Conservation (phyloP, 2,329 filamentous ascomycete genomes). For the Verticillium nonalfalfae region DNA sequence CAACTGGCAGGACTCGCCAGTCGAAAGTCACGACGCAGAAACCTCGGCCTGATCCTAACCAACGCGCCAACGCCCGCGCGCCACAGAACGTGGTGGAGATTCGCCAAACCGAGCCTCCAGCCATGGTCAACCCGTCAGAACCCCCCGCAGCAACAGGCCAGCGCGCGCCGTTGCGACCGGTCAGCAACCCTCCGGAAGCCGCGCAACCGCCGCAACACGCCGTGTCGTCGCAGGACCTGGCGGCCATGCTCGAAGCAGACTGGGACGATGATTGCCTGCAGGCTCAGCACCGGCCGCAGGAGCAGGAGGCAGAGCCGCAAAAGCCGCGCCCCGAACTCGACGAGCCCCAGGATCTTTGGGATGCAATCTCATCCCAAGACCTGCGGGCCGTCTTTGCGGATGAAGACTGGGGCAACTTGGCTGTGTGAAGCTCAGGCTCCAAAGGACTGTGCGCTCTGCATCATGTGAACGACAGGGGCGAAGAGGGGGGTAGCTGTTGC, state of each 20-base stretch:
- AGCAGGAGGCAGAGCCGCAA: no score
- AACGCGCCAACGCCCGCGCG: neutral
- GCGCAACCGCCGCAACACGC: neutral
- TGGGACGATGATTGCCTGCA: neutral
- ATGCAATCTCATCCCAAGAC: neutral
- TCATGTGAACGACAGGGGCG: no score
- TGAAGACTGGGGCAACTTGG: neutral
- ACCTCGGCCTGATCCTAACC: neutral
- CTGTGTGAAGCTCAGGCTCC: no score
- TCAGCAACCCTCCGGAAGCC: neutral
- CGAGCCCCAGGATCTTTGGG: neutral
- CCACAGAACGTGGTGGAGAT: neutral
- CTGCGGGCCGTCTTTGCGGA: neutral
- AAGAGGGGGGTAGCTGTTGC: no score
- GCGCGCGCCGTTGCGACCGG: neutral
- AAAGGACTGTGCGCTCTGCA: no score
- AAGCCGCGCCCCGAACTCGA: neutral
- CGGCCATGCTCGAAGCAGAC: neutral
- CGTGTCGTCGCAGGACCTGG: constrained; percentile 6
- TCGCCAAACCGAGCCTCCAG: no score
- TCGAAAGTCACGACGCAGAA: neutral
- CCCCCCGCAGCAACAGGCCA: neutral
- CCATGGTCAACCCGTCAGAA: neutral
- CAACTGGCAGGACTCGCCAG: neutral
- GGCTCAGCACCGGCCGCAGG: neutral